These are phyloP conservation scores for Blechomonas ayalai DNA, from an alignment of 208 protist species.

Conservation along the genomic window DNA sequence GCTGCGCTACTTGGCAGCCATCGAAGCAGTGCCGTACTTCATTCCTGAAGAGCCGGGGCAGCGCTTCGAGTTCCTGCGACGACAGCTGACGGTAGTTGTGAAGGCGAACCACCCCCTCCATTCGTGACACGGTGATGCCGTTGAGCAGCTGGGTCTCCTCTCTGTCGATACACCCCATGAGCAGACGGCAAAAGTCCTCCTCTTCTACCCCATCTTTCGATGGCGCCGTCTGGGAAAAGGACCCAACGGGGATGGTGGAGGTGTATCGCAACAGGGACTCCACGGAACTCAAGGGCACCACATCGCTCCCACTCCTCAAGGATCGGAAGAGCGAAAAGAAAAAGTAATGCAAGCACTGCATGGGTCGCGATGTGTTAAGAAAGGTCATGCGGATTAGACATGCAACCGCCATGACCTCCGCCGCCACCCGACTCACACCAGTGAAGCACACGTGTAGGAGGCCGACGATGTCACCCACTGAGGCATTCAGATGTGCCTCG, in stretches of 20 bases:
- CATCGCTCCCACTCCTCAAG: too few species aligned
- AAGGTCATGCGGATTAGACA: background rate
- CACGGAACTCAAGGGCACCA: background rate
- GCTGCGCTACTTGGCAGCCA: slow-evolving; percentile 12
- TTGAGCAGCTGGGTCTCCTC: slow-evolving; percentile 11
- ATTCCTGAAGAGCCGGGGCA: slow-evolving; percentile 2
- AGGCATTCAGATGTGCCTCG: background rate
- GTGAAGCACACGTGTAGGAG: slow-evolving; percentile 6
- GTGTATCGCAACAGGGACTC: background rate
- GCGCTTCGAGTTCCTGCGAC: slow-evolving; percentile 2
- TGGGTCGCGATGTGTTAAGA: too few species aligned
- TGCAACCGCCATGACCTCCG: background rate
- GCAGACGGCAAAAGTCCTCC: background rate
- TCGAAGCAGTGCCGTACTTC: slow-evolving; percentile 33
- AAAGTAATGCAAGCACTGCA: too few species aligned
- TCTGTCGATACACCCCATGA: slow-evolving; percentile 7
- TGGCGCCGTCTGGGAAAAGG: background rate
- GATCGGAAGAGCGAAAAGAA: too few species aligned
- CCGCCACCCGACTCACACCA: background rate
- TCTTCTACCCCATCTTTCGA: background rate
- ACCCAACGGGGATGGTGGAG: background rate
- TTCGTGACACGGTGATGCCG: slow-evolving; percentile 10
- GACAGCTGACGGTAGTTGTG: slow-evolving; percentile 6
- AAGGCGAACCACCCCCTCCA: slow-evolving; percentile 16
- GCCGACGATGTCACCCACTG: background rate